Conservation (phyloP, 768 basidiomycete genomes). For the Psilocybe subaeruginosa region DNA sequence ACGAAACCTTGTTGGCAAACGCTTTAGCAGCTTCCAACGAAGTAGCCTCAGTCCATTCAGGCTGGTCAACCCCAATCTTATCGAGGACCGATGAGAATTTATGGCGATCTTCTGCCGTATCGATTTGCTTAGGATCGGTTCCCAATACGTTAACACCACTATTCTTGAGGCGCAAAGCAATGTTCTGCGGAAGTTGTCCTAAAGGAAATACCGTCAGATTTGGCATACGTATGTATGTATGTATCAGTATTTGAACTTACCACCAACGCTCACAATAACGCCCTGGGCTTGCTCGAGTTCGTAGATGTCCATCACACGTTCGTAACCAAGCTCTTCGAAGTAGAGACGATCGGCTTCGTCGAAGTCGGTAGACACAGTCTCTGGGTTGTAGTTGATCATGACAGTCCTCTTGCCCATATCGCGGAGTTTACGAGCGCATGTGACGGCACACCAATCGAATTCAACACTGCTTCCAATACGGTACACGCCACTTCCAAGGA, state of each 20-base stretch:
- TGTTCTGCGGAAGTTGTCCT: conserved; percentile 99
- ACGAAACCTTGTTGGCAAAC: conserved; percentile 86
- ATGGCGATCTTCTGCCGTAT: conserved; percentile 97
- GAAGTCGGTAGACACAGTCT: conserved; percentile 99
- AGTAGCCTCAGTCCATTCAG: conserved; percentile 92
- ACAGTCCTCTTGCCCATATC: conserved; percentile 94
- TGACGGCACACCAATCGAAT: conserved; percentile 99
- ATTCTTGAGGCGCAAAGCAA: conserved; percentile 92
- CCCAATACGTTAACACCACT: conserved; percentile 92
- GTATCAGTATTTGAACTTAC: conserved; percentile 44
- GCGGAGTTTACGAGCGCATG: conserved; percentile 90
- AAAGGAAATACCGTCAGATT: not conserved
- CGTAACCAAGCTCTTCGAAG: conserved; percentile 97
- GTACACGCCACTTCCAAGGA: conserved; percentile 97
- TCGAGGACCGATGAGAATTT: conserved; percentile 99
- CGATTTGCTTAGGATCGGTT: conserved; percentile 93
- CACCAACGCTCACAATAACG: conserved; percentile 96
- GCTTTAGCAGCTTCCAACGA: conserved; percentile 88
- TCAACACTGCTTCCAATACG: conserved; percentile 98
- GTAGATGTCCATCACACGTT: conserved; percentile 99
- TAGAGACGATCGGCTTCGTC: conserved; percentile 99
- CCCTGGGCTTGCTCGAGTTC: conserved; percentile 93
- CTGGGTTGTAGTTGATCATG: conserved; percentile 99
- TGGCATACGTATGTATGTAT: conserved; percentile 2
- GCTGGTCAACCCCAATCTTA: conserved; percentile 94